Percentiles rank a stretch among this genome's conserved stretches.
phyloP scores from a whole-genome alignment of 176 grass and related monocot species.

The Cenchrus fungigraminus region DNA sequence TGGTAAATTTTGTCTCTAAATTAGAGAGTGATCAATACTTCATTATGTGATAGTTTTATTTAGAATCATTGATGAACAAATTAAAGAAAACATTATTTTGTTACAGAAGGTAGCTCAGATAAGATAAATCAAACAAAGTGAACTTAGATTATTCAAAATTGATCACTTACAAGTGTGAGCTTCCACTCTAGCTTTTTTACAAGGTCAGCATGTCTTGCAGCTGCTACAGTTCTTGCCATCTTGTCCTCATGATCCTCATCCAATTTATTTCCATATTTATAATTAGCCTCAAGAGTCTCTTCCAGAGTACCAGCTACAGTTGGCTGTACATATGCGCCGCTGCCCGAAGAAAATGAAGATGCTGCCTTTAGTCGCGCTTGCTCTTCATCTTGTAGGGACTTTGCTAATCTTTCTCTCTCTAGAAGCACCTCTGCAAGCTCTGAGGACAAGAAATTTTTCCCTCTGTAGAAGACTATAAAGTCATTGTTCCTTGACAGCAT shows the following conservation, averaged over 20 bases:
- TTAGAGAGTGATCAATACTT: neutral
- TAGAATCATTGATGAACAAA: constrained; percentile 8
- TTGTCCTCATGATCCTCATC: constrained; percentile 54
- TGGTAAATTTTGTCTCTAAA: neutral
- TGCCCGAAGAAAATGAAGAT: constrained; percentile 43
- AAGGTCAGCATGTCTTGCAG: constrained; percentile 74
- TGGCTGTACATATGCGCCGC: constrained; percentile 44
- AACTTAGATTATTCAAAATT: constrained; percentile 30
- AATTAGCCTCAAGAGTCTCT: constrained; percentile 75
- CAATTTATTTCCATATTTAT: constrained; percentile 66
- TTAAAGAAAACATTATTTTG: neutral
- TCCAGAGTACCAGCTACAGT: constrained; percentile 73
- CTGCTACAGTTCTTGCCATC: constrained; percentile 70
- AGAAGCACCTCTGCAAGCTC: constrained; percentile 69
- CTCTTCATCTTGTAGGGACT: constrained; percentile 85
- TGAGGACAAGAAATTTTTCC: constrained; percentile 88
- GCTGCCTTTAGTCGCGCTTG: constrained; percentile 59
- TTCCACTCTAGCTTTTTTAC: constrained; percentile 85
- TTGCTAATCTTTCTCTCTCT: constrained; percentile 83
- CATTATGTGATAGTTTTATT: constrained; percentile 6
- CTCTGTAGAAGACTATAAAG: constrained; percentile 95
- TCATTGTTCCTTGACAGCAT: constrained; percentile 94
- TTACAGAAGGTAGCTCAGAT: neutral
- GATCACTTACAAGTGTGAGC: constrained; percentile 69
- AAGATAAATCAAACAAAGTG: constrained; percentile 22